phyloP scores from a whole-genome alignment of 2,329 filamentous ascomycete species.

The Microascus cirrosus region DNA sequence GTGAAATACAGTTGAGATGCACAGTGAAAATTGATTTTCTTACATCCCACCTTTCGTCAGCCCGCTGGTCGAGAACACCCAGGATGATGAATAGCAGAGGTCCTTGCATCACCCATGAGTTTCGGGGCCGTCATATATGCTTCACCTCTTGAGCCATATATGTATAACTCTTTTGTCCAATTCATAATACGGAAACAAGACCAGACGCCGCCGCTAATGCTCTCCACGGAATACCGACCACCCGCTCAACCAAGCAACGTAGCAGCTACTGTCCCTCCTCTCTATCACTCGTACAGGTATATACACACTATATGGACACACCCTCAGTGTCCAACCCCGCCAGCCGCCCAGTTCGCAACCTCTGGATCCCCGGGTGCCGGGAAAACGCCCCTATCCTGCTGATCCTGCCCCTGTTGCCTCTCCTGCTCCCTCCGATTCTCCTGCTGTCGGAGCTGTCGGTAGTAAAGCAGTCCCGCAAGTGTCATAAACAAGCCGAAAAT shows the following conservation, averaged over 20 bases:
- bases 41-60: no score
- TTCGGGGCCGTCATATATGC: no score
- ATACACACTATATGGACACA: not conserved
- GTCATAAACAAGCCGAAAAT: slow-evolving; percentile 69
- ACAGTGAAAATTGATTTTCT: no score
- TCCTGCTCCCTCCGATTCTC: slow-evolving; percentile 21
- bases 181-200: not conserved
- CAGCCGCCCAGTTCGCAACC: slow-evolving; percentile 51
- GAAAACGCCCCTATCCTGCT: slow-evolving; percentile 17
- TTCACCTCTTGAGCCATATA: not conserved
- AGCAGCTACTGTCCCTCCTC: not conserved
- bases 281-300: not conserved
- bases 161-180: not conserved
- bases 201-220: not conserved
- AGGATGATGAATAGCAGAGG: no score
- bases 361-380: slow-evolving; percentile 55
- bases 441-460: slow-evolving; percentile 60
- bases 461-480: slow-evolving; percentile 70
- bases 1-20: no score
- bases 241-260: not conserved
- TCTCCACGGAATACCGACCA: not conserved
- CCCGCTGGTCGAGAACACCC: no score
- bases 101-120: no score
- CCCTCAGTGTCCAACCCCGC: slow-evolving; percentile 49
- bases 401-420: slow-evolving; percentile 3